Base-by-base conservation (phyloP, 371 early-diverging fungal genomes). In the Actinomortierella wolfii region DNA sequence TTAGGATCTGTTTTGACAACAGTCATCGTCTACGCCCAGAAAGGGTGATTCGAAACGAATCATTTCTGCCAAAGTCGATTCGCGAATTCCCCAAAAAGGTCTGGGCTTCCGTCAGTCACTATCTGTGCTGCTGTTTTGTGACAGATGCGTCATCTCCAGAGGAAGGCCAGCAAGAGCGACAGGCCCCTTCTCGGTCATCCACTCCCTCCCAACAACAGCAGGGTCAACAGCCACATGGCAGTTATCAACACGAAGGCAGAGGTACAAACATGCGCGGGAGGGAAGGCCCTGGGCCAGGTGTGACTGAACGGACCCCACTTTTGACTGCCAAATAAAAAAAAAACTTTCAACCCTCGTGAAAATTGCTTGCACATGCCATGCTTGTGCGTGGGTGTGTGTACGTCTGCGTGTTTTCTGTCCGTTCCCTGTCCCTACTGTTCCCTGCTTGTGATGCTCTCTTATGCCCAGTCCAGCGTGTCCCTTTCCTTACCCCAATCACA, bases 21-120 rank as follows among this genome's bases (percentile, higher is more conserved):
- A 65, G 77, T 11, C 87, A 87, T 45, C 62, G 83, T 51, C 67
- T 90, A 25, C 75, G 89, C 18, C 84, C 87, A 6, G 90, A 90
- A 54, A 78, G 85, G 23, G 80, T 90, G 23, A 58, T 67, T 44
- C 59, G 61, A 39, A 56, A 51, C 1, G 54, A 51, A 17, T 71
- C 71, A 0, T 51, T 65, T 17, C 11, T 71, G 15, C 59, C 66
- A 2, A 54, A 61, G 18, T 15, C 55, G 0, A n/a, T 64, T 3
- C 18, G 25, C 0, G 51, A 61, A 7, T 57, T 65, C n/a, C 48
- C 54, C 3, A 13, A 28, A 15, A 25, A 39, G 23, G 51, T 29
- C 23, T 25, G 42, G 15, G 21, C 20, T 18, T 4, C 24, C 5
- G 3, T 65, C 1, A 24, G 53, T 2, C 40, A 51, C 14, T 24